Conservation (phyloP, 2,329 filamentous ascomycete genomes). For the Calonectria montana region DNA sequence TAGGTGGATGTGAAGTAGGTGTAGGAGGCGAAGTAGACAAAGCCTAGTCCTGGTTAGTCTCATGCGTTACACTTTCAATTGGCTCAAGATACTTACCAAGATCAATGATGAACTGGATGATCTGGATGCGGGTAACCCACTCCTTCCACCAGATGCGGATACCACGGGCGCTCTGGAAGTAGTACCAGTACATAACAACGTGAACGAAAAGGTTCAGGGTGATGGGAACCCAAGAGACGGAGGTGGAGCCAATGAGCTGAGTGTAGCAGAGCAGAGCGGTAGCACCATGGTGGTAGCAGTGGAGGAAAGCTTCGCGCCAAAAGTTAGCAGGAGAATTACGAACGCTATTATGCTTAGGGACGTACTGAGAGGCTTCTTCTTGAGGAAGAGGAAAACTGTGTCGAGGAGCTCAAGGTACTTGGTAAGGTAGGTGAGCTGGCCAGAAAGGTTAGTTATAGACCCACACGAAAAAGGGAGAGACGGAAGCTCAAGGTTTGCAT, state of each 20-base stretch:
- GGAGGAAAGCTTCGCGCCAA: slow-evolving; percentile 81
- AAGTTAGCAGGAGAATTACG: slow-evolving; percentile 44
- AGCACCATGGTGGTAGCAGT: slow-evolving; percentile 98
- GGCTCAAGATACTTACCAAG: slow-evolving; percentile 72
- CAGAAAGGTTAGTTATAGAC: slow-evolving; percentile 26
- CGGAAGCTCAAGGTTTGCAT: slow-evolving; percentile 52
- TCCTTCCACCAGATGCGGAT: slow-evolving; percentile 99
- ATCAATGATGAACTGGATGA: slow-evolving; percentile 96
- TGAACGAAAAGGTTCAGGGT: slow-evolving; percentile 93
- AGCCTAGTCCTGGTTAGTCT: slow-evolving; percentile 66
- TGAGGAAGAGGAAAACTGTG: slow-evolving; percentile 96
- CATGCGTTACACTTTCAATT: background rate
- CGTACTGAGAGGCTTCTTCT: slow-evolving; percentile 94
- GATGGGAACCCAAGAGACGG: slow-evolving; percentile 96
- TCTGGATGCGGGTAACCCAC: slow-evolving; percentile 98
- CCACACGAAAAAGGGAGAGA: slow-evolving; percentile 5
- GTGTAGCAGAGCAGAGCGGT: slow-evolving; percentile 98
- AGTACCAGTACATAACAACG: slow-evolving; percentile 99
- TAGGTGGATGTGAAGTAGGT: slow-evolving; percentile 96
- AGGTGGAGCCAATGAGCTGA: slow-evolving; percentile 90
- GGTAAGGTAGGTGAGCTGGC: slow-evolving; percentile 94
- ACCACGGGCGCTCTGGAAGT: slow-evolving; percentile 98
- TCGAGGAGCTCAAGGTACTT: slow-evolving; percentile 97
- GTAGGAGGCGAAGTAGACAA: slow-evolving; percentile 99
- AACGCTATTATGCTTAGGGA: background rate